Percentiles rank a stretch among this genome's conserved stretches.
Evolutionary conservation across 2,329 filamentous ascomycete genomes (phyloP).

Genomic region (Colletotrichum spaethianum): DNA sequence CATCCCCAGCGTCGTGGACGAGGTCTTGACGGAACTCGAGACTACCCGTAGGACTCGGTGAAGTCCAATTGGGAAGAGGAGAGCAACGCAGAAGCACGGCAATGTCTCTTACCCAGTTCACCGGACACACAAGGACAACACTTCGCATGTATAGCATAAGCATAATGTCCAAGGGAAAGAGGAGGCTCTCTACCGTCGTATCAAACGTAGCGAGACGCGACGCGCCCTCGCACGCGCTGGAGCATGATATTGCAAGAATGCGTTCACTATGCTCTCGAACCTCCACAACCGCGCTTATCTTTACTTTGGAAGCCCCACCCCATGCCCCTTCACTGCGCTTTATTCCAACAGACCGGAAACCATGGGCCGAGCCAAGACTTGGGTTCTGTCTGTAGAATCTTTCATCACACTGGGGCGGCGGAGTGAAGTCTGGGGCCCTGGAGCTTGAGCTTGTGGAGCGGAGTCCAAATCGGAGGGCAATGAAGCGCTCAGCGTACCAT

Average conservation of each 20-base stretch:
- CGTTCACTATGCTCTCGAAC: neutral
- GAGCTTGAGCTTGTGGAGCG: constrained; percentile 20
- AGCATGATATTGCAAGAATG: neutral
- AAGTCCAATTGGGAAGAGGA: neutral
- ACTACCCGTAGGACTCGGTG: neutral
- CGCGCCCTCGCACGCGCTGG: neutral
- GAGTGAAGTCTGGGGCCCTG: constrained; percentile 18
- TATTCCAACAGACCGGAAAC: constrained; percentile 3
- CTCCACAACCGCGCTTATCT: neutral
- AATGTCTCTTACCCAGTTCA: neutral
- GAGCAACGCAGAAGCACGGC: neutral
- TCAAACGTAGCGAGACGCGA: neutral
- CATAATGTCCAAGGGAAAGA: neutral
- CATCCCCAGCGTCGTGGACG: neutral
- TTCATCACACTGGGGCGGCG: constrained; percentile 20
- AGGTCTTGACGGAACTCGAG: neutral
- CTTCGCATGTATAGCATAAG: neutral
- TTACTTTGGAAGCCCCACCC: neutral
- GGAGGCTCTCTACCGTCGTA: neutral
- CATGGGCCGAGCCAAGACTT: constrained; percentile 25
- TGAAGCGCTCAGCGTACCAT: neutral
- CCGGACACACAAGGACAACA: neutral
- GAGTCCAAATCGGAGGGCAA: neutral
- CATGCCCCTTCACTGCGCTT: neutral
- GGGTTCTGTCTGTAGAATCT: constrained; percentile 1